Evolutionary conservation across 257 asterid genomes (phyloP).

Genomic region (Plectranthus barbatus): DNA sequence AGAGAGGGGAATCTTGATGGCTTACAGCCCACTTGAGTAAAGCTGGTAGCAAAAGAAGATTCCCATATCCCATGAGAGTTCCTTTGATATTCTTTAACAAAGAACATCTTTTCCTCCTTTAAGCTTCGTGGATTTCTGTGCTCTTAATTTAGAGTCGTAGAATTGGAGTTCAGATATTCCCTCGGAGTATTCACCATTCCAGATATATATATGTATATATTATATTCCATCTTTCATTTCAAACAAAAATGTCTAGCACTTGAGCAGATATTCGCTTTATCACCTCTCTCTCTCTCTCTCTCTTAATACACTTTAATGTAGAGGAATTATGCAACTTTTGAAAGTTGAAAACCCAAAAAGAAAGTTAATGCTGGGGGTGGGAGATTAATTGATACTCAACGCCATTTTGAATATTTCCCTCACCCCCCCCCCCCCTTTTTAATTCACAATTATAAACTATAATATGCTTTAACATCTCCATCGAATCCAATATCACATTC

Average conservation of each 20-base stretch:
- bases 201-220: background rate
- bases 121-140: constrained; percentile 41
- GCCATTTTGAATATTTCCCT: constrained; percentile 63
- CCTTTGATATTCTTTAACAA: constrained; percentile 39
- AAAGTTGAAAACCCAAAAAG: constrained; percentile 41
- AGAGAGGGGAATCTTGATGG: constrained; percentile 48
- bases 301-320: constrained; percentile 25
- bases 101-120: constrained; percentile 36
- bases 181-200: constrained; percentile 12
- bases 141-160: constrained; percentile 49
- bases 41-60: constrained; percentile 87
- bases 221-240: constrained; percentile 30
- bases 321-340: constrained; percentile 72
- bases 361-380: constrained; percentile 36
- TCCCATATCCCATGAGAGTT: constrained; percentile 38
- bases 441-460: background rate
- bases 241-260: constrained; percentile 19
- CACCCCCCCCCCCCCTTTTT: constrained; percentile 16
- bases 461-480: constrained; percentile 22
- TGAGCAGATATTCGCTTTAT: constrained; percentile 51
- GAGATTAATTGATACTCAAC: constrained; percentile 58
- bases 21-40: constrained; percentile 84
- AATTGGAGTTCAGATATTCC: constrained; percentile 67
- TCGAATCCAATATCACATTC: constrained; percentile 27
- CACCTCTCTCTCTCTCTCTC: too few relatives aligned